phyloP scores from a whole-genome alignment of 371 early-diverging fungal genomes.

The Mortierella sp. region DNA sequence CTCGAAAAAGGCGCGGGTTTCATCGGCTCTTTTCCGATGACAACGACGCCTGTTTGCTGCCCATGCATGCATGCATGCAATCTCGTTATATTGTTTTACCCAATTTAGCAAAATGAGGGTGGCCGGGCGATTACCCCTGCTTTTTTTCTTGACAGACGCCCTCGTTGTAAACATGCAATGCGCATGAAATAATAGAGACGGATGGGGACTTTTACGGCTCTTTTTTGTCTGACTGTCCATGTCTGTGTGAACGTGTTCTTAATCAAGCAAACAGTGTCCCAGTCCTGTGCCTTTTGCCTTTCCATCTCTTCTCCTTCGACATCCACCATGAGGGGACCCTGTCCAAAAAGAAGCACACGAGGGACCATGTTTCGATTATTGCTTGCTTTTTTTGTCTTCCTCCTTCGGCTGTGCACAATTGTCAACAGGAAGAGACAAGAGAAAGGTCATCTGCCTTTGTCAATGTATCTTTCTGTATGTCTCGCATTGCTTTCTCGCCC shows the following conservation, averaged over 20 bases:
- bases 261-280: not conserved
- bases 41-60: not conserved
- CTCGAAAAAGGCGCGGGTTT: not conserved
- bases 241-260: not conserved
- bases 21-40: not conserved
- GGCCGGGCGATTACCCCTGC: not conserved
- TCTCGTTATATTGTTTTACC: not conserved
- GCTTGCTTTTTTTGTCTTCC: not conserved
- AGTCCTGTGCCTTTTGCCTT: not conserved
- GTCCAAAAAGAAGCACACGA: not conserved
- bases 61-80: not conserved
- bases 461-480: not conserved
- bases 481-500: not conserved
- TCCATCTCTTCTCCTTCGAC: not conserved
- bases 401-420: not conserved
- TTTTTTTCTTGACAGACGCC: not conserved
- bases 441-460: not conserved
- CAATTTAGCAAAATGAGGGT: not conserved
- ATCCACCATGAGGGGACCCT: not conserved
- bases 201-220: not conserved
- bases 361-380: not conserved
- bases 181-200: not conserved
- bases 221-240: not conserved
- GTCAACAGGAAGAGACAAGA: too few relatives aligned
- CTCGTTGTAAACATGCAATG: too few relatives aligned